Base-by-base conservation (phyloP, 2,329 filamentous ascomycete genomes). In the Hyphodiscus sp. region DNA sequence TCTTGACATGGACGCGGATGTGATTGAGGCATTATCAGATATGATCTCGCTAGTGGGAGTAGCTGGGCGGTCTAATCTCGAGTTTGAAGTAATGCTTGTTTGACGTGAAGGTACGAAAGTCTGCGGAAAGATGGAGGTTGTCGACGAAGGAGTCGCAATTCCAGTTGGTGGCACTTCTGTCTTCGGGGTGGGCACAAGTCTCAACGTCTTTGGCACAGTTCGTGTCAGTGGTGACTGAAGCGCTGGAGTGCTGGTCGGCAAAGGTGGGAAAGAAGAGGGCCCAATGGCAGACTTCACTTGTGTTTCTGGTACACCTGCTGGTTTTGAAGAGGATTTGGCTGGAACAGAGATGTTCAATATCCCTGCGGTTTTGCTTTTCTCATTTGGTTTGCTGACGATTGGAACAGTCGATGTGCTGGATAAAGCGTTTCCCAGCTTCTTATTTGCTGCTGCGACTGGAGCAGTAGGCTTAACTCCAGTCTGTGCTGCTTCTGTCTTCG, bases 11-110 rank as follows among this genome's bases (percentile, higher is more conserved):
- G 87, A 88, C 2, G 83, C 78, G 16, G 88, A 91, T 4, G 89
- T 77, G 20, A 91, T 74, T 0, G 86, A 91, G 11, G 87, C 83
- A 51, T 80, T 89, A 65, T 92, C 88, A n/a, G 86, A 90, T 38
- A 89, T 76, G 52, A 82, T 75, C 63, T 91, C 88, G 64, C 86
- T 91, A 1, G 74, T 80, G 0, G 88, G 87, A 0, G 87, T 91
- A 26, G 82, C 83, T n/a, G 88, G 86, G 7, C 80, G 75, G 53
- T 85, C 71, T 33, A 67, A 56, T 50, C 63, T 63, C 20, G 65
- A 73, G 43, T 75, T 69, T 15, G 73, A 80, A 23, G 72, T 72
- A 44, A 77, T 70, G 55, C 74, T 80, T 6, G 75, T 73, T 63
- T 80, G 75, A 23, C 78, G 71, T 19, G 76, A 77, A 8, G 74